These are phyloP conservation scores for Sarcocystis neurona DNA, from an alignment of 169 alveolate genomes.

Conservation along the genomic window DNA sequence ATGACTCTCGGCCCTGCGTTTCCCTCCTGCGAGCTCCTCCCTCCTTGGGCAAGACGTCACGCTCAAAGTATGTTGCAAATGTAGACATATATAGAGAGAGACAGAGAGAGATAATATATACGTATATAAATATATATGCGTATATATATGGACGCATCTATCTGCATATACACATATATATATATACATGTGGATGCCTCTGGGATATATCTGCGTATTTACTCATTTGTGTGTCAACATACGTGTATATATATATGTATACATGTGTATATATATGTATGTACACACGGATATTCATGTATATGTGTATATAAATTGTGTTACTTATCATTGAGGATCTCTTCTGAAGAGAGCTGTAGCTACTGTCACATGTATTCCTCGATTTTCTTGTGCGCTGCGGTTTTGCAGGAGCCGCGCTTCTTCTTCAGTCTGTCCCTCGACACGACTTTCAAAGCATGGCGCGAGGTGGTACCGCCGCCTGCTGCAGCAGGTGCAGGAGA, in stretches of 20 bases:
- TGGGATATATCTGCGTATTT: not conserved
- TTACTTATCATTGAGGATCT: too few species aligned
- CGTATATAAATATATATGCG: too few species aligned
- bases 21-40: too few species aligned
- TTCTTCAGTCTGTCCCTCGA: conserved; percentile 35
- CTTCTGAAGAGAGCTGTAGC: not conserved
- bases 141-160: too few species aligned
- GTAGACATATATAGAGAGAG: too few species aligned
- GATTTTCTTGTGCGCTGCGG: not conserved
- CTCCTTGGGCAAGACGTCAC: too few species aligned
- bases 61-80: too few species aligned
- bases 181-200: too few species aligned
- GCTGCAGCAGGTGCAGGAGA: not conserved
- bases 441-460: conserved; percentile 45
- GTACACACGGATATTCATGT: not conserved
- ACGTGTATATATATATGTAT: too few species aligned
- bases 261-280: not conserved
- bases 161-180: too few species aligned
- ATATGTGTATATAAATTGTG: not conserved
- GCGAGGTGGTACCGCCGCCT: conserved; percentile 17
- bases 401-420: conserved; percentile 40
- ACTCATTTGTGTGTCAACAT: not conserved
- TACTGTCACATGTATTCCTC: not conserved
- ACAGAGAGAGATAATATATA: too few species aligned
- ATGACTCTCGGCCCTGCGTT: too few species aligned